Percentiles rank a stretch among this genome's conserved stretches.
These are phyloP conservation scores for Carpinus viminea DNA, from an alignment of 306 rosid species.

Conservation along the genomic window DNA sequence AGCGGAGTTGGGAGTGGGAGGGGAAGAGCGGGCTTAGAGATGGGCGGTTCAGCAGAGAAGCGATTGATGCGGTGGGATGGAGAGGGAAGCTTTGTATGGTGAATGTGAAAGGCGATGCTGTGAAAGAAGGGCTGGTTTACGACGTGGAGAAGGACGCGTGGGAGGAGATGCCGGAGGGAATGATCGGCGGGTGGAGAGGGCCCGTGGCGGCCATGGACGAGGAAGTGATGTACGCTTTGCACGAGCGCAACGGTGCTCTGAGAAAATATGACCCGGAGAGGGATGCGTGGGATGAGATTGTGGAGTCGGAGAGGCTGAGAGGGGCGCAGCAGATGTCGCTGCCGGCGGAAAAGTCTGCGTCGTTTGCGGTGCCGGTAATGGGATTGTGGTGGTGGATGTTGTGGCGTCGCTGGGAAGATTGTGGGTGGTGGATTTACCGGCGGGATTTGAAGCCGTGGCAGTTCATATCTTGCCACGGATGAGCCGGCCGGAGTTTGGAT, in stretches of 20 bases:
- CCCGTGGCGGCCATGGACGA: conserved; percentile 92
- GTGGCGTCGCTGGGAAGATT: conserved; percentile 32
- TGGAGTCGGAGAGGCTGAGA: conserved; percentile 39
- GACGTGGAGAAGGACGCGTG: conserved; percentile 54
- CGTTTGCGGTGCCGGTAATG: conserved; percentile 31
- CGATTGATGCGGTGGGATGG: conserved; percentile 86
- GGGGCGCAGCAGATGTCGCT: conserved; percentile 72
- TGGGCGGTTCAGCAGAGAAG: conserved; percentile 73
- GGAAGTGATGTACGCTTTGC: conserved; percentile 66
- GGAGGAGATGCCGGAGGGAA: conserved; percentile 79
- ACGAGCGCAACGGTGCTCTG: conserved; percentile 53
- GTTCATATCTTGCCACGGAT: conserved; percentile 72
- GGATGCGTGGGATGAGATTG: conserved; percentile 61
- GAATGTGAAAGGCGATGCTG: conserved; percentile 61
- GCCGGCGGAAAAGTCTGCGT: conserved; percentile 59
- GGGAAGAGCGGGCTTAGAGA: conserved; percentile 42
- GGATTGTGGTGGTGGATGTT: conserved; percentile 65
- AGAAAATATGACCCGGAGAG: conserved; percentile 38
- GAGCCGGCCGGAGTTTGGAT: conserved; percentile 5
- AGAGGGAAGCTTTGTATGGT: conserved; percentile 77
- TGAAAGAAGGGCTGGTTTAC: conserved; percentile 62
- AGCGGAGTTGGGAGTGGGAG: conserved; percentile 45
- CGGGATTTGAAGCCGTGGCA: conserved; percentile 57
- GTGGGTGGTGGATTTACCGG: conserved; percentile 49
- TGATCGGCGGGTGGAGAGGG: conserved; percentile 79